phyloP scores from a whole-genome alignment of 495 filamentous ascomycete genomes.

The Hypoxylon intermedium region DNA sequence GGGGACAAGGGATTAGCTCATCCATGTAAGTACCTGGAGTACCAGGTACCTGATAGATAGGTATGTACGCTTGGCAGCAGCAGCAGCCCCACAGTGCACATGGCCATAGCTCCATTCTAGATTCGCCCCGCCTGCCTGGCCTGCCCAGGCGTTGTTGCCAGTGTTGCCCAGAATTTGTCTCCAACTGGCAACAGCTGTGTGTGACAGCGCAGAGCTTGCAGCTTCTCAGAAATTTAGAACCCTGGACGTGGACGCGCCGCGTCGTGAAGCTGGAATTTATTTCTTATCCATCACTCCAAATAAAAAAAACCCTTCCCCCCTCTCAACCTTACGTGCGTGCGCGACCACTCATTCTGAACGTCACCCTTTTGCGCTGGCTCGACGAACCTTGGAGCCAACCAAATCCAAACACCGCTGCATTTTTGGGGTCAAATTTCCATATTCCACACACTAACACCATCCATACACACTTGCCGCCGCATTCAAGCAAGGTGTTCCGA shows the following conservation, averaged over 20 bases:
- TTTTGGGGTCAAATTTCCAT: too few relatives aligned
- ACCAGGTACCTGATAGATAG: too few relatives aligned
- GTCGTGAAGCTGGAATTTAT: conserved; percentile 29
- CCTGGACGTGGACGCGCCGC: conserved; percentile 31
- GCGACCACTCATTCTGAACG: conserved; percentile 17
- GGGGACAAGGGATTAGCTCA: too few relatives aligned
- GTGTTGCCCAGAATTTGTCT: too few relatives aligned
- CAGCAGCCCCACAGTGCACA: too few relatives aligned
- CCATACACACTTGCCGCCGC: too few relatives aligned
- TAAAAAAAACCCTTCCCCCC: conserved; percentile 23
- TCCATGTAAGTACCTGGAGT: too few relatives aligned
- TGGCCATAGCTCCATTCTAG: too few relatives aligned
- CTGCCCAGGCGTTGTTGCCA: too few relatives aligned
- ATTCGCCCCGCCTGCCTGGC: not conserved
- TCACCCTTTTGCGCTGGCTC: conserved; percentile 2
- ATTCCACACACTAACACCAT: too few relatives aligned
- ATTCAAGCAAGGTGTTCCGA: too few relatives aligned
- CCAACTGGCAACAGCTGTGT: conserved; percentile 20
- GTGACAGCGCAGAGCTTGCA: conserved; percentile 20
- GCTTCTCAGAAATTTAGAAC: conserved; percentile 25
- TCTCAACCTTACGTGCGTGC: conserved; percentile 8
- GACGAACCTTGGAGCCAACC: not conserved
- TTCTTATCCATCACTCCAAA: conserved; percentile 11
- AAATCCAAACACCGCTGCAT: not conserved
- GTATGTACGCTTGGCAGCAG: too few relatives aligned